phyloP scores from a whole-genome alignment of 2,329 filamentous ascomycete species.

The Seiridium cupressi region DNA sequence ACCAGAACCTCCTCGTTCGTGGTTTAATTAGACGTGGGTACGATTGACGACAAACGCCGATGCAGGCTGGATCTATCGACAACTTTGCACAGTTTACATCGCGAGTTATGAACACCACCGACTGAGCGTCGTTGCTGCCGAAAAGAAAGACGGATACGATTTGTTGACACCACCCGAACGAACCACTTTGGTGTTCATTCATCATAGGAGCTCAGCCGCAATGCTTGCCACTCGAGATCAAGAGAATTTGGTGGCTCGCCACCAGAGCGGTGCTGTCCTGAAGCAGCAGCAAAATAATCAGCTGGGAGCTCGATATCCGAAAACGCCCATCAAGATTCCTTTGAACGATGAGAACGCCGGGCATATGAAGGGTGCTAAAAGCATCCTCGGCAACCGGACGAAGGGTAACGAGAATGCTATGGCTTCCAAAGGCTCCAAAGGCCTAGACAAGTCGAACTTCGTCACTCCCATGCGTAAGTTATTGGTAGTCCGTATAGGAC shows the following conservation, averaged over 20 bases:
- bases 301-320: slow-evolving; percentile 71
- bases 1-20: background rate
- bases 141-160: background rate
- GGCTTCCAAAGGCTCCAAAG: slow-evolving; percentile 44
- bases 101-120: background rate
- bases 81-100: background rate
- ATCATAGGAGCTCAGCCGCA: background rate
- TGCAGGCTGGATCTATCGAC: background rate
- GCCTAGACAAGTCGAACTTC: slow-evolving; percentile 60
- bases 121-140: slow-evolving; percentile 10
- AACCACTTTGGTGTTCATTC: background rate
- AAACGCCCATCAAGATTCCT: slow-evolving; percentile 76
- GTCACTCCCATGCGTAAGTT: slow-evolving; percentile 76
- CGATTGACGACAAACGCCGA: background rate
- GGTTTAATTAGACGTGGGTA: background rate
- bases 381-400: slow-evolving; percentile 50
- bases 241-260: slow-evolving; percentile 79
- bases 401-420: slow-evolving; percentile 58
- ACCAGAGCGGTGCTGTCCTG: slow-evolving; percentile 66
- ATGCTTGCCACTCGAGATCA: slow-evolving; percentile 84
- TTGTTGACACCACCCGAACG: slow-evolving; percentile 22
- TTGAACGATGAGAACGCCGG: slow-evolving; percentile 85
- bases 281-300: slow-evolving; percentile 64
- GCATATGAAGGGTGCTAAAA: slow-evolving; percentile 56
- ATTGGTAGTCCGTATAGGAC: background rate